Evolutionary conservation across 2,329 filamentous ascomycete species (phyloP), one percentile per base, ranked within the genome.

Genomic region (Hysterium pulicare): DNA sequence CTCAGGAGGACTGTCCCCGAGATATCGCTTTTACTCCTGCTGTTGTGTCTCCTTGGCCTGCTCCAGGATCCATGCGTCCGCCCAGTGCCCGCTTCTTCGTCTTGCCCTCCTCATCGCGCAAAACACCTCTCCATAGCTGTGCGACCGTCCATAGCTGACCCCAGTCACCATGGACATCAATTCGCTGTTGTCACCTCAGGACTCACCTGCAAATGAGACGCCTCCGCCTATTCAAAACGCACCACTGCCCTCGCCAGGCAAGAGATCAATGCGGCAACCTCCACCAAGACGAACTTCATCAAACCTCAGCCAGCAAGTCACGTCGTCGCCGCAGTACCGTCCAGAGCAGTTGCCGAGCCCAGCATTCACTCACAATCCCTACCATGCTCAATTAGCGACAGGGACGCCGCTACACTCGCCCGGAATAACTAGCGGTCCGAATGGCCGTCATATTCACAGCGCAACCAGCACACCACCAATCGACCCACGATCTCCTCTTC

Each of bases 111-210:
- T 37, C 34, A 37, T 5, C 6, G n/a, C 34, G 15, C 34, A 17
- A 37, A 8, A 22, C 20, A 35, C 37, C 24, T 46, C 41, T 34
- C 40, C 42, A 41, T 38, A 44, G 37, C 48, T 33, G 10, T 33
- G 24, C 37, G 36, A 36, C 37, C 13, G 24, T 28, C 24, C n/a
- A 13, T 28, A 13, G 13, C 24, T 13, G 8, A 21, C 30, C 15
- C 24, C 17, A n/a, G 19, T 19, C 33, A 30, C 35, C 33, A 75
- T 75, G 72, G 69, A 75, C 53, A 75, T 75, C 66, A 71, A 71
- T 54, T 70, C 69, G 35, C 61, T 75, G 39, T 55, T 75, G 39
- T 74, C 71, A 55, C 71, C 72, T 30, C 69, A 71, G 48, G 70
- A 73, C 44, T 68, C 68, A 53, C 60, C 70, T 39, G 58, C 64